Evolutionary conservation across 2,329 filamentous ascomycete genomes (phyloP), one percentile per base, ranked within the genome.

Genomic region (Monosporascus sp.): DNA sequence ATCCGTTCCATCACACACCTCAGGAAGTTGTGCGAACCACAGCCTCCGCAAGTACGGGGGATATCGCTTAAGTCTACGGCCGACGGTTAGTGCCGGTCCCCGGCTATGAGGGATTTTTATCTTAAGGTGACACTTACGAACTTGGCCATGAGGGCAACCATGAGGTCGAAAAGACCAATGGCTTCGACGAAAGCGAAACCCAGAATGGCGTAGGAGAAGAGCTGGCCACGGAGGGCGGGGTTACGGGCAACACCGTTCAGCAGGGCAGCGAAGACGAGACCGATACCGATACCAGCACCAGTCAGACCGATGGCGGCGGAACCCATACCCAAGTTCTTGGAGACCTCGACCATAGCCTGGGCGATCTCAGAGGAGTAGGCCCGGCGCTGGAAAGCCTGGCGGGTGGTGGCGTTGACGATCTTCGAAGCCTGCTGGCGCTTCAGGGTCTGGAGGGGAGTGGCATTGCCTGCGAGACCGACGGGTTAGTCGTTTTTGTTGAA

Each of bases 121-220:
- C 59, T 58, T 52, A 50, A 27, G 49, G 56, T 24, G 44, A 41
- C 48, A 84, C 81, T 69, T 82, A 89, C 85, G 80, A 88, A 89
- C 83, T 91, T 91, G 87, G 87, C 88, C 88, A 91, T 91, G 81
- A 91, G 89, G 80, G 88, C 88, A 90, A 91, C 84, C 88, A 91
- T 91, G 72, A 90, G 86, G 72, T 90, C 87, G 86, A 90, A 90
- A 72, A 90, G 85, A 87, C 87, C 88, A 69, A 89, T 91, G 79
- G 90, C 89, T 77, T 94, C 90, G 77, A 92, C 89, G 87, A 94
- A 94, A 74, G 89, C 90, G 81, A 94, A 94, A 81, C 90, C 89
- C 73, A 94, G 81, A 88, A 94, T 93, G 84, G 89, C 89, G 80
- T 94, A 93, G 67, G 88, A 89, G 88, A 94, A 96, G 72, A 96